These are phyloP conservation scores for Leishmania martiniquensis DNA, from an alignment of 208 protist genomes.

Conservation along the genomic window DNA sequence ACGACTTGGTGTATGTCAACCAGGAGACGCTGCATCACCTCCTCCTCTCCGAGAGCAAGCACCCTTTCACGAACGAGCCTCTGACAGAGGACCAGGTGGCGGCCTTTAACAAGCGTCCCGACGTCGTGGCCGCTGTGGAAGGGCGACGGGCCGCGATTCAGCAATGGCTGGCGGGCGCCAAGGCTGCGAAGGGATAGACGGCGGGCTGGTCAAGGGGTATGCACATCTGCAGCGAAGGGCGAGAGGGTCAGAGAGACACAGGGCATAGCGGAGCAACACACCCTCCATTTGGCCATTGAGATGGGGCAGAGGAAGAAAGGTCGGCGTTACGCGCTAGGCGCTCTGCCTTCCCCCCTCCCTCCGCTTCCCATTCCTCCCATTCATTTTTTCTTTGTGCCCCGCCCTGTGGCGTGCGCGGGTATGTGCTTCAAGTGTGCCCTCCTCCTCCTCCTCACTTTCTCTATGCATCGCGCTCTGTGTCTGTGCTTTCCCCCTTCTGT, in stretches of 20 bases:
- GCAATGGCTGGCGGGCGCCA: constrained; percentile 58
- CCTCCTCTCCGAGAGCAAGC: constrained; percentile 85
- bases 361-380: not conserved
- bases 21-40: constrained; percentile 85
- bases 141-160: constrained; percentile 59
- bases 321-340: not conserved
- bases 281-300: not conserved
- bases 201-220: not conserved
- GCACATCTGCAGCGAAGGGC: not conserved
- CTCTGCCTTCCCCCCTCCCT: not conserved
- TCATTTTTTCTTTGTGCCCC: not conserved
- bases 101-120: constrained; percentile 77
- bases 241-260: not conserved
- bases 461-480: too few relatives aligned
- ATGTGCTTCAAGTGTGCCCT: not conserved
- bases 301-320: not conserved
- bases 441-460: not conserved
- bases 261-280: not conserved
- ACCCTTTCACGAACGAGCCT: constrained; percentile 91
- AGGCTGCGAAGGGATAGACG: constrained; percentile 25
- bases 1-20: constrained; percentile 84
- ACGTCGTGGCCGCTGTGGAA: constrained; percentile 55
- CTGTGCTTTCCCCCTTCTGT: too few relatives aligned
- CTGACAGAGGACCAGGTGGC: constrained; percentile 86
- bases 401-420: not conserved